A percentile compares a stretch with the other conserved stretches of the same genome.
Evolutionary conservation across 805 yeast species (phyloP).

Genomic region (Metschnikowia santaceciliae): DNA sequence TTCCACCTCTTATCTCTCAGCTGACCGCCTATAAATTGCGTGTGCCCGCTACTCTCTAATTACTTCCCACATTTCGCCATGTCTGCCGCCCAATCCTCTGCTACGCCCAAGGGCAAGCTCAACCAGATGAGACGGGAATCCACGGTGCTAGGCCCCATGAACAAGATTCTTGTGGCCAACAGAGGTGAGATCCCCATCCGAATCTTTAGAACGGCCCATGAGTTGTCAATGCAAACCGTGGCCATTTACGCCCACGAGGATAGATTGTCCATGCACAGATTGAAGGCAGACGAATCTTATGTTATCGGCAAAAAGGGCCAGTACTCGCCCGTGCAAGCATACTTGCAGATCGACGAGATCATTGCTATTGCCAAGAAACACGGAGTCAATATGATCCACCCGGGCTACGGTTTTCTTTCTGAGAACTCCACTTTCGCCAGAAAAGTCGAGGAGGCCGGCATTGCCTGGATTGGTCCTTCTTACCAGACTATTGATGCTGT

Average conservation of each 20-base stretch:
- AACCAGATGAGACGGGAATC: conserved; percentile 41
- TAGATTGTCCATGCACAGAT: conserved; percentile 87
- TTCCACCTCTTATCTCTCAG: conserved; percentile 2
- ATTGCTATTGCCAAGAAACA: conserved; percentile 61
- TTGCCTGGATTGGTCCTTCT: conserved; percentile 95
- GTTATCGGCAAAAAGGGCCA: conserved; percentile 87
- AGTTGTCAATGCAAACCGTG: conserved; percentile 92
- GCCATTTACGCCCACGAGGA: conserved; percentile 97
- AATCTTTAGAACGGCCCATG: conserved; percentile 97
- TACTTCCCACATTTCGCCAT: neutral
- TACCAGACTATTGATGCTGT: conserved; percentile 84
- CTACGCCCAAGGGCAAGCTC: conserved; percentile 20
- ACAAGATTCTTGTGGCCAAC: conserved; percentile 74
- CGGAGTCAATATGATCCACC: conserved; percentile 38
- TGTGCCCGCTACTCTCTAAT: neutral
- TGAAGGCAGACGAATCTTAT: conserved; percentile 92
- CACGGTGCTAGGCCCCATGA: conserved; percentile 43
- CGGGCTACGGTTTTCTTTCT: conserved; percentile 61
- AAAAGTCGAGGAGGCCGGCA: conserved; percentile 85
- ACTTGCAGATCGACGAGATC: conserved; percentile 92
- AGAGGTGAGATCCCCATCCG: conserved; percentile 84
- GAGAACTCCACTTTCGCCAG: conserved; percentile 92
- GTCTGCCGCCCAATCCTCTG: neutral
- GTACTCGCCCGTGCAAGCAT: conserved; percentile 93
- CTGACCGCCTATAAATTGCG: neutral